Percentiles rank a stretch among this genome's conserved stretches.
Conservation (phyloP, 1,284 basidiomycete genomes). For the Psilocybe mexicana region DNA sequence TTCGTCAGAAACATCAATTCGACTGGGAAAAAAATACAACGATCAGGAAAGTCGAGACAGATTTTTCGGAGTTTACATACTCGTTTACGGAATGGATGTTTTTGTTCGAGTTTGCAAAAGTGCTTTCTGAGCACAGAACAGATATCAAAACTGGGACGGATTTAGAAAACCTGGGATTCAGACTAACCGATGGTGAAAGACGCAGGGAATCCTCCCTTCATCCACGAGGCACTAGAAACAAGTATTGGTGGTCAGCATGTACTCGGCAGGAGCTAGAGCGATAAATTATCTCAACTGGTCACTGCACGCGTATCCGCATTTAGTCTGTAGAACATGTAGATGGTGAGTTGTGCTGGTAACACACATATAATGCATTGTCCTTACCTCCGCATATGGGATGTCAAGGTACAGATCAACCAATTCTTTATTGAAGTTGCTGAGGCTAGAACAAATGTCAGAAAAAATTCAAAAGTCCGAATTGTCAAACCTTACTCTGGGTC, state of each 20-base stretch:
- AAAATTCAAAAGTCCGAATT: constrained; percentile 10
- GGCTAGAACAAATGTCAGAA: constrained; percentile 39
- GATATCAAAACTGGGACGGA: constrained; percentile 14
- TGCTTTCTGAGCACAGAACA: constrained; percentile 52
- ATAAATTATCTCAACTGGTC: constrained; percentile 64
- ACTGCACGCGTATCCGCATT: constrained; percentile 94
- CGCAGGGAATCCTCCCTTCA: constrained; percentile 82
- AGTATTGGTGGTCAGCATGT: constrained; percentile 27
- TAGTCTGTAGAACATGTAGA: constrained; percentile 43
- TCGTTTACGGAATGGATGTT: constrained; percentile 84
- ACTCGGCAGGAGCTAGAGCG: constrained; percentile 29
- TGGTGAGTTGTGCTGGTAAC: constrained; percentile 8
- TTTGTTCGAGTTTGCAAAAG: constrained; percentile 75
- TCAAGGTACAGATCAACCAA: constrained; percentile 78
- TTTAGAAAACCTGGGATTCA: constrained; percentile 12
- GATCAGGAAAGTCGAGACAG: constrained; percentile 6
- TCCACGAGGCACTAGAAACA: constrained; percentile 73
- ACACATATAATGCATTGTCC: constrained; percentile 14
- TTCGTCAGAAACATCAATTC: constrained; percentile 82
- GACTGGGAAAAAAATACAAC: constrained; percentile 41
- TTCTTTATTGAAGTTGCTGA: constrained; percentile 80
- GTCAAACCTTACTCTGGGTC: constrained; percentile 52
- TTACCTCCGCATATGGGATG: constrained; percentile 70
- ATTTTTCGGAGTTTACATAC: constrained; percentile 42
- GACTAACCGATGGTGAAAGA: constrained; percentile 79